Base-by-base conservation (phyloP, 352 stramenopile genomes). In the Phytophthora sansomeana region DNA sequence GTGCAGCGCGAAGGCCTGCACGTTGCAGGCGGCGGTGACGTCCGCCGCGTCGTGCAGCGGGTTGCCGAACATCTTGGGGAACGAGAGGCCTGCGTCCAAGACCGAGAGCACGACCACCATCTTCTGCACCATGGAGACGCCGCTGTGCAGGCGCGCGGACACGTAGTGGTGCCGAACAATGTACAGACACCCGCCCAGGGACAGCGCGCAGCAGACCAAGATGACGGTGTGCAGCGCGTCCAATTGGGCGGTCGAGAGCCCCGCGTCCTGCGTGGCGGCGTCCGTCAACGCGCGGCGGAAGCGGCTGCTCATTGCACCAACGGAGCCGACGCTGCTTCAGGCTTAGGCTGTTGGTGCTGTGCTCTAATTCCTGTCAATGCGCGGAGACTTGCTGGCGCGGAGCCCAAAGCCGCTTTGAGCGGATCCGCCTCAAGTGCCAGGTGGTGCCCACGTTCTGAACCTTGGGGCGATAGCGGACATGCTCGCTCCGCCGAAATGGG, bases 81-180 rank as follows among this genome's bases (percentile, higher is more conserved):
- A 61, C 9, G 71, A 75, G 29, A 84, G 69, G 2, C 67, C 67
- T 3, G 85, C 62, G 46, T 91, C 82, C n/a, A 90, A 41, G 8
- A 91, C 30, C n/a, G 82, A 85, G 42, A 92, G 78, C 70, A 87
- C 77, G 41, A 79, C 67, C 54, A 92, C 80, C 84, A 92, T 92
- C 72, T 77, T 87, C 56, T 90, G 84, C 46, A 85, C 80, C 67
- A 82, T 74, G 28, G 65, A 84, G 32, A 83, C 63, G 32, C 67
- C 76, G 30, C 71, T 73, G 38, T 74, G 70, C 8, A 64, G 52
- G 19, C 56, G 33, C 10, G 69, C 54, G 0, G 60, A 81, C 38
- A 72, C 63, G 47, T 77, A 74, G 58, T 82, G 76, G 53, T 85
- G 77, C 19, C 74, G 77, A 3, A 84, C 41, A 29, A 88, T 85